phyloP scores from a whole-genome alignment of 2,329 filamentous ascomycete species.

The Ophiosphaerella korrae region DNA sequence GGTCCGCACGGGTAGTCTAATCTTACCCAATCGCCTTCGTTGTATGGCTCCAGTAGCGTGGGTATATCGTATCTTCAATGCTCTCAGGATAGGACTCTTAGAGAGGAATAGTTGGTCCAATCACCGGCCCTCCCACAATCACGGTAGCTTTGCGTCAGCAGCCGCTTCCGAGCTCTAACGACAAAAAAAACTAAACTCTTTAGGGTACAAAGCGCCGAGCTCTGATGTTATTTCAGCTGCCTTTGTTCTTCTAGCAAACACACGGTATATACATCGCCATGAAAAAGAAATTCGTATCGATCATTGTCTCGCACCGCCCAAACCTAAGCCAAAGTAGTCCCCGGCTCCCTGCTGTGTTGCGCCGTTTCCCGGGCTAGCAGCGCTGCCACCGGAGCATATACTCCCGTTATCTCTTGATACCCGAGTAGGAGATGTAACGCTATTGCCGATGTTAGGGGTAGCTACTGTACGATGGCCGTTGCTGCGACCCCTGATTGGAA shows the following conservation, averaged over 20 bases:
- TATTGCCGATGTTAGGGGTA: conserved; percentile 4
- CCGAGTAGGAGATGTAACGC: conserved; percentile 1
- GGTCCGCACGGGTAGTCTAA: conserved; percentile 1
- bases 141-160: conserved; percentile 11
- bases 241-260: background rate
- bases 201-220: background rate
- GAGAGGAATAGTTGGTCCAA: conserved; percentile 1
- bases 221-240: background rate
- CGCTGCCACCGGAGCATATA: conserved; percentile 20
- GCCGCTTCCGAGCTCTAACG: background rate
- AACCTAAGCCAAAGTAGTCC: conserved; percentile 31
- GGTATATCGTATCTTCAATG: background rate
- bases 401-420: conserved; percentile 22
- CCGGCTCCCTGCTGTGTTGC: conserved; percentile 10
- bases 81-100: background rate
- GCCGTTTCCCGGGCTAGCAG: conserved; percentile 16
- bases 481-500: conserved; percentile 29
- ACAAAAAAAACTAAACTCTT: background rate
- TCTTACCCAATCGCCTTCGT: no score
- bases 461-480: conserved; percentile 17
- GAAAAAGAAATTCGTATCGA: background rate
- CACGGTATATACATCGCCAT: background rate
- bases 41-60: no score
- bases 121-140: background rate
- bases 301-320: conserved; percentile 7